Evolutionary conservation across 768 basidiomycete genomes (phyloP).

Genomic region (Hygrophorus pudorinus): DNA sequence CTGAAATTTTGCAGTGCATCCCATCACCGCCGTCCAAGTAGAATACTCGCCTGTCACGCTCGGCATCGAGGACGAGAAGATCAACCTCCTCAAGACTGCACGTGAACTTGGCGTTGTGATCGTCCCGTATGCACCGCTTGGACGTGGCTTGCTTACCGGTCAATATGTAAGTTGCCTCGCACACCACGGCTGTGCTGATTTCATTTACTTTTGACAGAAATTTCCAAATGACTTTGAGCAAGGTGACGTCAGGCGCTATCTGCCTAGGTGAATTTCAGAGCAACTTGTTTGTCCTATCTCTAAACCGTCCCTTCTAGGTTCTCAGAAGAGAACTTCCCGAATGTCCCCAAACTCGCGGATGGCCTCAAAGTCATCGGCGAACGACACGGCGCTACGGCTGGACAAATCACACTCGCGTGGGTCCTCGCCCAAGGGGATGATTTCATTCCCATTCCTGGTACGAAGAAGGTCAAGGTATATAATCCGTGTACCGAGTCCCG

Average conservation of each 20-base stretch:
- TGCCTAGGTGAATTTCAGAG: slow-evolving; percentile 20
- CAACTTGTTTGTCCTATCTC: slow-evolving; percentile 7
- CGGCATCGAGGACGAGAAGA: slow-evolving; percentile 34
- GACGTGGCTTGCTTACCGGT: slow-evolving; percentile 42
- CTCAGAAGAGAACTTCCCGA: no score
- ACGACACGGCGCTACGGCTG: not conserved
- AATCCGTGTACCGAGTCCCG: not conserved
- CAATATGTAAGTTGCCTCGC: slow-evolving; percentile 22
- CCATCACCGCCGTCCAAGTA: slow-evolving; percentile 38
- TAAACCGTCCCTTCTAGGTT: not conserved
- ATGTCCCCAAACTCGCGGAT: no score
- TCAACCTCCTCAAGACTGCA: slow-evolving; percentile 30
- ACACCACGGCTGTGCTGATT: slow-evolving; percentile 7
- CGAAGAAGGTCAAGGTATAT: slow-evolving; percentile 27
- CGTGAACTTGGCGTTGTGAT: slow-evolving; percentile 40
- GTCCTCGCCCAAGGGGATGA: slow-evolving; percentile 36
- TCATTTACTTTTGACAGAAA: slow-evolving; percentile 16
- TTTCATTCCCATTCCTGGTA: slow-evolving; percentile 38
- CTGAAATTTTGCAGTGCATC: slow-evolving; percentile 39
- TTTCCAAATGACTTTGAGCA: slow-evolving; percentile 27
- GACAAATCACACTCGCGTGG: slow-evolving; percentile 43
- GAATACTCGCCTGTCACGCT: slow-evolving; percentile 43
- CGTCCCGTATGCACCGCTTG: slow-evolving; percentile 44
- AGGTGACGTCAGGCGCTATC: slow-evolving; percentile 27
- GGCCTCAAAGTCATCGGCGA: no score